Percentiles rank a stretch among this genome's conserved stretches.
phyloP scores from a whole-genome alignment of 768 basidiomycete species.

The Rhodotorula toruloides region DNA sequence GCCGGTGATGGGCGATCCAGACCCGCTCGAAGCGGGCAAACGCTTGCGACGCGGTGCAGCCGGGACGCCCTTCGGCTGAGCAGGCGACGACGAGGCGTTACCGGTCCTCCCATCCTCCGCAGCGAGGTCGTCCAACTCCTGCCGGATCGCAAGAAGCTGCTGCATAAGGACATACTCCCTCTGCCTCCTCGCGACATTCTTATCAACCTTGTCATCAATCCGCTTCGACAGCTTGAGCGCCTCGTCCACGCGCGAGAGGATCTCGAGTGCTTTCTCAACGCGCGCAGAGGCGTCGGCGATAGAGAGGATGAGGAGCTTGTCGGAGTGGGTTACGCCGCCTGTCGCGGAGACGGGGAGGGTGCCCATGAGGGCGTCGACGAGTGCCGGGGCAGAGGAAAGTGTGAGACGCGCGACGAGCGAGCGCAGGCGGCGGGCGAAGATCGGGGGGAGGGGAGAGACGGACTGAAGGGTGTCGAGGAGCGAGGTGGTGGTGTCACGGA shows the following conservation, averaged over 20 bases:
- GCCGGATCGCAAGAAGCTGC: slow-evolving; percentile 35
- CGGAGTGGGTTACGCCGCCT: slow-evolving; percentile 40
- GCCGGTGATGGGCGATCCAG: too few relatives aligned
- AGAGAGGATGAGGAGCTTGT: slow-evolving; percentile 42
- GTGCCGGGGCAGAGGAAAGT: slow-evolving; percentile 29
- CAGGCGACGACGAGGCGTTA: not conserved
- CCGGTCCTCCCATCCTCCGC: not conserved
- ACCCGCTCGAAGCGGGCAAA: not conserved
- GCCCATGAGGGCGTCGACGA: slow-evolving; percentile 44
- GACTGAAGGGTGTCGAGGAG: slow-evolving; percentile 30
- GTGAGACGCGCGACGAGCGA: slow-evolving; percentile 35
- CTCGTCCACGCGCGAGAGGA: slow-evolving; percentile 29
- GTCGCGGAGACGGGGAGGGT: slow-evolving; percentile 7
- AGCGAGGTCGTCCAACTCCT: slow-evolving; percentile 36
- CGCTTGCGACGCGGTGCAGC: not conserved
- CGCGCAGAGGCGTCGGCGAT: slow-evolving; percentile 39
- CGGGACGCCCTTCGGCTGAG: not conserved
- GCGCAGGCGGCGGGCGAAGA: slow-evolving; percentile 33
- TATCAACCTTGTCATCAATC: slow-evolving; percentile 15
- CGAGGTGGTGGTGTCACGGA: slow-evolving; percentile 6
- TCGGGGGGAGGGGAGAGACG: slow-evolving; percentile 27
- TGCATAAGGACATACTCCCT: slow-evolving; percentile 27
- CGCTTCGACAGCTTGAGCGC: slow-evolving; percentile 15
- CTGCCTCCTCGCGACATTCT: slow-evolving; percentile 17
- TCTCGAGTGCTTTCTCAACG: slow-evolving; percentile 31